Evolutionary conservation across 2,329 filamentous ascomycete genomes (phyloP).

Genomic region (Ustilaginoidea virens): DNA sequence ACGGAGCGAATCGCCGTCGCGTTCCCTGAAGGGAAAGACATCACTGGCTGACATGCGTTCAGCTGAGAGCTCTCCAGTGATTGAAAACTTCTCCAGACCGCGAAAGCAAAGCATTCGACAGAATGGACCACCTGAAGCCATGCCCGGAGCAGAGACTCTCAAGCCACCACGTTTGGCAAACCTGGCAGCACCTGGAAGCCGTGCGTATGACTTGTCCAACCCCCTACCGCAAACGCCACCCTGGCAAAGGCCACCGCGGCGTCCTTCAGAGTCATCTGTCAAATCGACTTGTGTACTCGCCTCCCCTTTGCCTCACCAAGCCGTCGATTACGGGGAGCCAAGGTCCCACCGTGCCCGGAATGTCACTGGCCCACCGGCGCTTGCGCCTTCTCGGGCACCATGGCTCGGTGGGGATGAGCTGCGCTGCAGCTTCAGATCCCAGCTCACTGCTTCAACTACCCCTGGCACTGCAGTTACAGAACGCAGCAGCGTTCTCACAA

Average conservation of each 20-base stretch:
- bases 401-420: slow-evolving; percentile 36
- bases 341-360: slow-evolving; percentile 14
- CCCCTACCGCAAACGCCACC: slow-evolving; percentile 13
- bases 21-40: slow-evolving; percentile 15
- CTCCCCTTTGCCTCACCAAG: slow-evolving; percentile 24
- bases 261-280: slow-evolving; percentile 31
- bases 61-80: slow-evolving; percentile 19
- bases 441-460: slow-evolving; percentile 35
- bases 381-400: slow-evolving; percentile 17
- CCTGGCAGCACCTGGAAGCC: slow-evolving; percentile 15
- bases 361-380: slow-evolving; percentile 11
- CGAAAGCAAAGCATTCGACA: slow-evolving; percentile 37
- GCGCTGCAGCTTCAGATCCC: slow-evolving; percentile 40
- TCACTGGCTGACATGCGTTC: slow-evolving; percentile 18
- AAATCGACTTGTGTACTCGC: slow-evolving; percentile 29
- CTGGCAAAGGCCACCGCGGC: slow-evolving; percentile 29
- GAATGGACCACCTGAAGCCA: slow-evolving; percentile 10
- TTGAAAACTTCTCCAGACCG: slow-evolving; percentile 46
- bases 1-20: slow-evolving; percentile 15
- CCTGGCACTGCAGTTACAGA: slow-evolving; percentile 57
- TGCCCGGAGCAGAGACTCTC: slow-evolving; percentile 13
- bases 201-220: slow-evolving; percentile 14
- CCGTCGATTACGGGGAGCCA: slow-evolving; percentile 24
- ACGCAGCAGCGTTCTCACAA: slow-evolving; percentile 68
- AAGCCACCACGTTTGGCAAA: slow-evolving; percentile 12